Percentiles rank a stretch among this genome's conserved stretches.
Evolutionary conservation across 768 basidiomycete species (phyloP).

Genomic region (Rhodosporidiobolus odoratus): DNA sequence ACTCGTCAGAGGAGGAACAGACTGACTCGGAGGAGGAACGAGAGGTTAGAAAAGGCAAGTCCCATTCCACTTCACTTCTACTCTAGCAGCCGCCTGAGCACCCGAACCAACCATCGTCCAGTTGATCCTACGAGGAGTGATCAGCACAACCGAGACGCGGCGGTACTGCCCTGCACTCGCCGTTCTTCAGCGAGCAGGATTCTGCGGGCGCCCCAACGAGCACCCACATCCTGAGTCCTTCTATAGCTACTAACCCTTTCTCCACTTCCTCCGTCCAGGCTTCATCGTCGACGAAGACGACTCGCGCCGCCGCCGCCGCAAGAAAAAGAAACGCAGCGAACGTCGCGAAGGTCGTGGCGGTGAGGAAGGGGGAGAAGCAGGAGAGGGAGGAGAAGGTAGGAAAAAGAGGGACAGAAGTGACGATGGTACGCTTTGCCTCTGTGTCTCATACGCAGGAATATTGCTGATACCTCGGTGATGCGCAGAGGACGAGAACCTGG

Average conservation of each 20-base stretch:
- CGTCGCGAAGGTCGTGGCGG: background rate
- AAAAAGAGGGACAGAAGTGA: conserved; percentile 25
- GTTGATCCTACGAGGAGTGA: too few relatives aligned
- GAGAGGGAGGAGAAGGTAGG: conserved; percentile 17
- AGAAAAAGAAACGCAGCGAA: conserved; percentile 24
- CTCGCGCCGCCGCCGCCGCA: conserved; percentile 6
- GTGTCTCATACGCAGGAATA: background rate
- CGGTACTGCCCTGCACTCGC: too few relatives aligned
- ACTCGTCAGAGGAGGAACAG: conserved; percentile 32
- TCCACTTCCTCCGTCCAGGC: background rate
- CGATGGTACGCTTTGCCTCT: background rate
- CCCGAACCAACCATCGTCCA: too few relatives aligned
- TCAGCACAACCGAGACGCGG: background rate
- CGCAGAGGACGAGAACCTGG: conserved; percentile 51
- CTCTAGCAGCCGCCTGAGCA: background rate
- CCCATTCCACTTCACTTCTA: background rate
- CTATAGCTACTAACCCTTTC: background rate
- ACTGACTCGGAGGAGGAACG: conserved; percentile 37
- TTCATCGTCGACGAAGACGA: conserved; percentile 40
- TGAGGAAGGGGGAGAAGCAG: background rate
- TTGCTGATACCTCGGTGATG: background rate
- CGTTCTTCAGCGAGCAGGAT: too few relatives aligned
- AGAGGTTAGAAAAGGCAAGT: conserved; percentile 26
- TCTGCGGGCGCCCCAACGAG: too few relatives aligned
- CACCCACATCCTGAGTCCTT: too few relatives aligned